These are phyloP conservation scores for Potentilla sterilis DNA, from an alignment of 306 rosid species.

Conservation along the genomic window DNA sequence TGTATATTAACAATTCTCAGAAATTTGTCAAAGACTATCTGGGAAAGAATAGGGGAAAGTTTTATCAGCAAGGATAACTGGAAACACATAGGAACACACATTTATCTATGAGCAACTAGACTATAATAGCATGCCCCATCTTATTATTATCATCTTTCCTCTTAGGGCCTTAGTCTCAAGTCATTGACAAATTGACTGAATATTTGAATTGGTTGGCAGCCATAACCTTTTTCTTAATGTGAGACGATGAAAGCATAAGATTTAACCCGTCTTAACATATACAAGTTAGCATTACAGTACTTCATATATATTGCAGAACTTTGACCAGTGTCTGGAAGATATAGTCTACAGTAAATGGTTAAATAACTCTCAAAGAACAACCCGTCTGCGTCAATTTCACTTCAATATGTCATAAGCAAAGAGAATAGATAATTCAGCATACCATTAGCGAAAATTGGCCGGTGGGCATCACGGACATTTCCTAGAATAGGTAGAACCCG, in stretches of 20 bases:
- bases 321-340: not conserved
- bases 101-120: not conserved
- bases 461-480: slow-evolving; percentile 78
- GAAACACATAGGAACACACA: not conserved
- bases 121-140: not conserved
- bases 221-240: not conserved
- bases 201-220: not conserved
- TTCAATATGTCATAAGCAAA: not conserved
- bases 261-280: not conserved
- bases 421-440: slow-evolving; percentile 28
- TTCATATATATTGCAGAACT: not conserved
- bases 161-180: not conserved
- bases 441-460: slow-evolving; percentile 94
- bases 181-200: not conserved
- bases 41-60: not conserved
- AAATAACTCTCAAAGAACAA: not conserved
- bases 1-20: not conserved
- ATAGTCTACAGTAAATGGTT: not conserved
- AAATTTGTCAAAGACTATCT: not conserved
- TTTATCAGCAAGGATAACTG: not conserved
- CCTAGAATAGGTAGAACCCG: slow-evolving; percentile 93
- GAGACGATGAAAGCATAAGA: not conserved
- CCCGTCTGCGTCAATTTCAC: slow-evolving; percentile 8
- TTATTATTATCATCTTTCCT: not conserved
- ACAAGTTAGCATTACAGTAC: not conserved